Evolutionary conservation across 257 asterid species (phyloP).

Genomic region (Fraxinus quadrangulata): DNA sequence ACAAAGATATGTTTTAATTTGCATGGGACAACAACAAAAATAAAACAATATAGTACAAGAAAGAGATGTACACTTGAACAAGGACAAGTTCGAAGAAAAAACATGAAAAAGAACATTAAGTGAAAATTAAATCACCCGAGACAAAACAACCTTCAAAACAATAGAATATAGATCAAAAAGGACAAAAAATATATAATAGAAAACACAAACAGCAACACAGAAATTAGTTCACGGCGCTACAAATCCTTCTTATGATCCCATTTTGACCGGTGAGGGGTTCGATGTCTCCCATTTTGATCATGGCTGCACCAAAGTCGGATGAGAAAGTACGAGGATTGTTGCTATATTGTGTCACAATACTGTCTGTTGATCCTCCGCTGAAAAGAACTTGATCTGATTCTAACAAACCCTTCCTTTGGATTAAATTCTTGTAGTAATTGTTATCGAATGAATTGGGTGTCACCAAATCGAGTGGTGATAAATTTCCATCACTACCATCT

Average conservation of each 20-base stretch:
- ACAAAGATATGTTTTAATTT: no score
- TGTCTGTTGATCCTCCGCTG: slow-evolving; percentile 25
- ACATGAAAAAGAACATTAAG: neutral
- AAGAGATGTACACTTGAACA: no score
- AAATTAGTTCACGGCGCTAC: slow-evolving; percentile 22
- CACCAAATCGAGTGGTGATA: slow-evolving; percentile 28
- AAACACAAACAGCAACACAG: neutral
- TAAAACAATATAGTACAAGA: no score
- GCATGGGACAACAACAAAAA: no score
- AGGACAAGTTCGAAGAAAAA: no score
- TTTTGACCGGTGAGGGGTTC: neutral
- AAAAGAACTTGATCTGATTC: slow-evolving; percentile 25
- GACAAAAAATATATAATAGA: neutral
- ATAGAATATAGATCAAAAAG: no score
- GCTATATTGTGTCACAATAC: slow-evolving; percentile 33
- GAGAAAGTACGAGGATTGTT: slow-evolving; percentile 28
- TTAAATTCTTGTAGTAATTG: slow-evolving; percentile 30
- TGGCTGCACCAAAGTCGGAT: slow-evolving; percentile 35
- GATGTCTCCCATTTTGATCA: slow-evolving; percentile 41
- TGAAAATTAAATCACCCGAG: neutral
- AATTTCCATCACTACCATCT: slow-evolving; percentile 20
- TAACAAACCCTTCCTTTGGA: slow-evolving; percentile 36
- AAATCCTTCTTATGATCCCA: slow-evolving; percentile 2
- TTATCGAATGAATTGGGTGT: slow-evolving; percentile 8
- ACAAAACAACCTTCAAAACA: neutral